Evolutionary conservation across 2,329 filamentous ascomycete species (phyloP), one percentile per base, ranked within the genome.

Genomic region (Trichoderma afroharzianum): DNA sequence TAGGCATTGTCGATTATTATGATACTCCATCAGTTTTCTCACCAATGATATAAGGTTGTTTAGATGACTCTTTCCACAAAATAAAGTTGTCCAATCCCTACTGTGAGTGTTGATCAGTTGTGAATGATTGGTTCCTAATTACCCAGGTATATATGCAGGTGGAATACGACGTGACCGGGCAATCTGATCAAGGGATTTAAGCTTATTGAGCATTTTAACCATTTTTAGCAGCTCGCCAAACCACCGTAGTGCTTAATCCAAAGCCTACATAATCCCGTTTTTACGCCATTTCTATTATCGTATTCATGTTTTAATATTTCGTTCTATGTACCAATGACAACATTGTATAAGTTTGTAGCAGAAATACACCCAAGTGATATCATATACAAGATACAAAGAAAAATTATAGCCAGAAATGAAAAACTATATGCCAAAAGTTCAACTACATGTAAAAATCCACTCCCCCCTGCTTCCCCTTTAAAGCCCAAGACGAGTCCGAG

Each of bases 401-500:
- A 50, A 64, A 64, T 24, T 21, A 15, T 24, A 53, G 47, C 47
- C 47, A 53, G n/a, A 53, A 53, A 53, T 21, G 21, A 53, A 53
- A 39, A 50, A 18, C 39, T 21, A 33, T 7, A 59, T 32, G 57
- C 57, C 57, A 33, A 33, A 32, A 58, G n/a, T 18, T 21, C 32
- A 57, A 43, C 14, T 9, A 43, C 21, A 26, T n/a, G 9, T 11
- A 58, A 18, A 43, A n/a, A 39, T 4, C 39, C 12, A 15, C 36
- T 3, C 39, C 12, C 36, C 36, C 18, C 26, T 2, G 8, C 12
- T 8, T 18, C 26, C 24, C 15, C 14, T 3, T 50, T 7, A 68
- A 24, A 68, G 36, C 21, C 66, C 66, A 50, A 68, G 66, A 4
- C 66, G 66, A 50, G 66, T 68, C 55, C 66, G 59, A 18, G 66